Percentiles rank a stretch among this genome's conserved stretches.
Conservation (phyloP, 1,139 yeast species). For the Geotrichum candidum region DNA sequence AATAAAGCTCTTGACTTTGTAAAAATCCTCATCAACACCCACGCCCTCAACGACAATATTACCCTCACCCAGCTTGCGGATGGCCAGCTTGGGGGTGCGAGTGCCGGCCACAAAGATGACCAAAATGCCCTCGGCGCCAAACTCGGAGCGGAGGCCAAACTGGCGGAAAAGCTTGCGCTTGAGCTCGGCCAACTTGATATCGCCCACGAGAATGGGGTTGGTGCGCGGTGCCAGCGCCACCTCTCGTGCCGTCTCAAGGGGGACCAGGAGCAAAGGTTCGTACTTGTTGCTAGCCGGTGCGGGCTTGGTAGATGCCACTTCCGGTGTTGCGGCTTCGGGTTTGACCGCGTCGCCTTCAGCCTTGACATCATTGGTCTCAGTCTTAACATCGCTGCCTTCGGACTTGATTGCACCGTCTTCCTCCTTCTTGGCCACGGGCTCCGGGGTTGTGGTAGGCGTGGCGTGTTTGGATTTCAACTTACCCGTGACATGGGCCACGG, state of each 20-base stretch:
- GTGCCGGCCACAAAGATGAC: conserved; percentile 44
- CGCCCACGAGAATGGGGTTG: conserved; percentile 72
- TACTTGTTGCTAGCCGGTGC: neutral
- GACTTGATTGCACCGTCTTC: neutral
- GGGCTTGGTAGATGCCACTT: neutral
- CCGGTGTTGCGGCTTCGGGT: neutral
- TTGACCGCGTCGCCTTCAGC: neutral
- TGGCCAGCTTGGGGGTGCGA: conserved; percentile 60
- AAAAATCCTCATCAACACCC: conserved; percentile 65
- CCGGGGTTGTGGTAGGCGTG: neutral
- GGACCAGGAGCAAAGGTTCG: conserved; percentile 20
- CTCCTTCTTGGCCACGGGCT: conserved; percentile 16
- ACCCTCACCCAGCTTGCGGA: conserved; percentile 75
- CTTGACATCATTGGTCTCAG: neutral
- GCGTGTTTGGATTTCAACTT: conserved; percentile 38
- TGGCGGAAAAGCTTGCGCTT: conserved; percentile 51
- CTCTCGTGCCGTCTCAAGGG: conserved; percentile 29
- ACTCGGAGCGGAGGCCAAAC: conserved; percentile 69
- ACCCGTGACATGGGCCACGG: conserved; percentile 80
- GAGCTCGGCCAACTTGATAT: conserved; percentile 75
- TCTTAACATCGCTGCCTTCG: conserved; percentile 7
- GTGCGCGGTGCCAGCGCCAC: conserved; percentile 32
- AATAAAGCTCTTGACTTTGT: conserved; percentile 69
- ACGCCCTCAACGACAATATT: conserved; percentile 76
- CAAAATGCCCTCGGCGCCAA: conserved; percentile 86